Base-by-base conservation (phyloP, 179 eudicot genomes). In the Heliamphora pulchella region DNA sequence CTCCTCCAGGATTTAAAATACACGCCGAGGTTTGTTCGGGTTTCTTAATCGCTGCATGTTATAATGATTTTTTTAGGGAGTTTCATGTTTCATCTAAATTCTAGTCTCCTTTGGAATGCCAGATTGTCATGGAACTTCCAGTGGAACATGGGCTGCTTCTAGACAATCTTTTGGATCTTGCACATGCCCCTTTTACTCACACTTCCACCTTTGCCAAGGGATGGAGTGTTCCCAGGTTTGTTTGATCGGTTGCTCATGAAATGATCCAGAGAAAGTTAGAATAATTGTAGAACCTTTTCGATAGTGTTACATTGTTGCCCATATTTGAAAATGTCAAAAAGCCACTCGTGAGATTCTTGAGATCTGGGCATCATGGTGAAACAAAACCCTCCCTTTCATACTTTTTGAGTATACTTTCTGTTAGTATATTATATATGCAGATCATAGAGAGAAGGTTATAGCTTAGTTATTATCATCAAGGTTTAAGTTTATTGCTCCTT, bases 81-180 rank as follows among this genome's bases (percentile, higher is more conserved):
- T 13, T 67, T 67, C 6, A 44, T 59, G n/a, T 22, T 46, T 31
- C 72, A 15, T 46, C 70, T 79, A 1, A 76, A 15, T n/a, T 53
- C 57, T 81, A 57, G 75, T 80, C 10, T 78, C 53, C 22, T 75
- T 76, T 58, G 7, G 5, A 78, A 75, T 78, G 78, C 18, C 93
- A 95, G 98, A 93, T 95, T 79, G 96, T 95, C 6, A 93, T 95
- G 92, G 98, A 95, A 81, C 98, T 95, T 76, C 98, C 98, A 0
- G 94, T 95, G 70, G 98, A 95, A 82, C 98, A 95, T 76, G 98
- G 98, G 47, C 89, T 95, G 51, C 97, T 95, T 79, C 67, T 95
- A 77, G 98, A 95, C 86, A 95, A 95, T 84, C 98, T 95, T 86
- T 84, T 95, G 79, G 97, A 95, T 84, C 97, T 95, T 66, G 97